phyloP scores from a whole-genome alignment of 2,329 filamentous ascomycete species.

The Colletotrichum truncatum region DNA sequence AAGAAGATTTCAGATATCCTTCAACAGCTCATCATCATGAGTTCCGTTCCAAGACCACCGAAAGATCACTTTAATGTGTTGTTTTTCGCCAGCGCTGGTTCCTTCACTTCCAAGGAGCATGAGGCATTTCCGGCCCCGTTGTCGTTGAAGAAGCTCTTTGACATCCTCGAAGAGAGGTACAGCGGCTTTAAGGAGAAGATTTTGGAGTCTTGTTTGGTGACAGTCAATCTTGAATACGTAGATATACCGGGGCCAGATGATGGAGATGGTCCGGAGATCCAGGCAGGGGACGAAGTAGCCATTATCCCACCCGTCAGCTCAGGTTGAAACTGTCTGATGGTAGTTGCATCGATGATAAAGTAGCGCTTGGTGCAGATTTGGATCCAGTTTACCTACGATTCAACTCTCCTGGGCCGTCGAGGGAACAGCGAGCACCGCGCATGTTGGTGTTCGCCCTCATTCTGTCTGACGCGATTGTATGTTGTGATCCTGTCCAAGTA shows the following conservation, averaged over 20 bases:
- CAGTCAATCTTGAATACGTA: conserved; percentile 84
- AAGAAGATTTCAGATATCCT: neutral
- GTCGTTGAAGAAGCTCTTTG: conserved; percentile 69
- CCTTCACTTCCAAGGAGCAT: conserved; percentile 73
- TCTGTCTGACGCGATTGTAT: neutral
- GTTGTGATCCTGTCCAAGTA: conserved; percentile 28
- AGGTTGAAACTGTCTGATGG: conserved; percentile 58
- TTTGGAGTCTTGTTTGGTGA: conserved; percentile 78
- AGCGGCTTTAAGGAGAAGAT: conserved; percentile 75
- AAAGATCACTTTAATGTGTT: conserved; percentile 79
- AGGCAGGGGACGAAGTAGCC: conserved; percentile 83
- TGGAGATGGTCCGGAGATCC: conserved; percentile 59
- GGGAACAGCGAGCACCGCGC: neutral
- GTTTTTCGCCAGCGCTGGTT: conserved; percentile 82
- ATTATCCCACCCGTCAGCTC: conserved; percentile 91
- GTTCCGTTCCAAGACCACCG: conserved; percentile 56
- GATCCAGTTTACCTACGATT: conserved; percentile 2
- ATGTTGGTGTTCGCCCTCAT: neutral
- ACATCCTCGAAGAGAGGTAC: conserved; percentile 74
- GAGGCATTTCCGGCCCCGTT: conserved; percentile 76
- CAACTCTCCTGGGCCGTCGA: neutral
- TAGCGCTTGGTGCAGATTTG: conserved; percentile 17
- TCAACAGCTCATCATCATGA: conserved; percentile 37
- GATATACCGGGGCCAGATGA: conserved; percentile 63
- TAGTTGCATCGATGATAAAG: neutral